Percentiles rank a stretch among this genome's conserved stretches.
These are phyloP conservation scores for Paragyromitra xinjiangensis DNA, from an alignment of 495 filamentous ascomycete genomes.

Conservation along the genomic window DNA sequence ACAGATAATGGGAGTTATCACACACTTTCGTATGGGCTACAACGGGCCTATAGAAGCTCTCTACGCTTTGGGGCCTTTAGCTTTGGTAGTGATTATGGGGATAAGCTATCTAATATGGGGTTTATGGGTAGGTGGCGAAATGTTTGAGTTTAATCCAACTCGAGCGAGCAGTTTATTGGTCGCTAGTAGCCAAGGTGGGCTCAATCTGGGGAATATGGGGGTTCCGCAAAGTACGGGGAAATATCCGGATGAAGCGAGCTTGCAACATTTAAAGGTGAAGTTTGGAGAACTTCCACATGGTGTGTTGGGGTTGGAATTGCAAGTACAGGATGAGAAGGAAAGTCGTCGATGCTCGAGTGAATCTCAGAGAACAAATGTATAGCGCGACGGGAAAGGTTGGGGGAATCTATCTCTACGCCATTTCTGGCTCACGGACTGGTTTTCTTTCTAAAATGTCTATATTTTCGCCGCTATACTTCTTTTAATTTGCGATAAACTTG, in stretches of 20 bases:
- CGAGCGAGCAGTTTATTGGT: slow-evolving; percentile 43
- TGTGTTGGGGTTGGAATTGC: slow-evolving; percentile 29
- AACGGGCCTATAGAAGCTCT: slow-evolving; percentile 39
- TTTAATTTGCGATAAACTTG: background rate
- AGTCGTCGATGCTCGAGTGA: background rate
- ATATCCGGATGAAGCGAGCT: slow-evolving; percentile 36
- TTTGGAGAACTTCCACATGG: slow-evolving; percentile 43
- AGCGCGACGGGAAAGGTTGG: background rate
- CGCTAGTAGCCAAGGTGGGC: slow-evolving; percentile 46
- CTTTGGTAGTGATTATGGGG: slow-evolving; percentile 34
- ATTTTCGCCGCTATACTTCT: background rate
- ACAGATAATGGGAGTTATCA: slow-evolving; percentile 19
- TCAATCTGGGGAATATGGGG: slow-evolving; percentile 16
- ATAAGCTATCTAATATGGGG: slow-evolving; percentile 37
- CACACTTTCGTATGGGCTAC: slow-evolving; percentile 46
- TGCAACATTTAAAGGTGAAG: slow-evolving; percentile 45
- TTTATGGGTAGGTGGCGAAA: slow-evolving; percentile 26
- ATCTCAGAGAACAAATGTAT: background rate
- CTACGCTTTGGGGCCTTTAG: slow-evolving; percentile 43
- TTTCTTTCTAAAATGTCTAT: background rate
- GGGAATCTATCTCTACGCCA: too few species aligned
- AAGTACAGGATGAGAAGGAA: slow-evolving; percentile 1
- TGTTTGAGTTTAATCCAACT: slow-evolving; percentile 47
- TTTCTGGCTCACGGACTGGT: background rate
- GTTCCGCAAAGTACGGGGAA: background rate